phyloP scores from a whole-genome alignment of 164 flowering plant species.

The Aristolochia californica region DNA sequence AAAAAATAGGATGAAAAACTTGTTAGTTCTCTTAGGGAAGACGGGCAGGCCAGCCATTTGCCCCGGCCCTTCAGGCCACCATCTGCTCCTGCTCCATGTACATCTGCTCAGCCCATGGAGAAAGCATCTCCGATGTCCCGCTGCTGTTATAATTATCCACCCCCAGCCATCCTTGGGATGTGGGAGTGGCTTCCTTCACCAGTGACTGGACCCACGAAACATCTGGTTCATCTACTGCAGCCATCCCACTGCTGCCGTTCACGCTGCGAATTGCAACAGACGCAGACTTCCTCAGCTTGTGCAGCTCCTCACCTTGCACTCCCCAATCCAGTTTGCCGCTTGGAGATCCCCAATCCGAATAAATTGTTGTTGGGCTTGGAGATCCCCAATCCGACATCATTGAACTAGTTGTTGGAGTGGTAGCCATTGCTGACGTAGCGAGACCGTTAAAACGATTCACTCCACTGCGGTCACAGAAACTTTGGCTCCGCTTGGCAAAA shows the following conservation, averaged over 20 bases:
- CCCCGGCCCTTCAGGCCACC: constrained; percentile 55
- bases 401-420: constrained; percentile 14
- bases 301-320: constrained; percentile 61
- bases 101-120: constrained; percentile 70
- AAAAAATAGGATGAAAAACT: constrained; percentile 14
- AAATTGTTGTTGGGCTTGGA: no score
- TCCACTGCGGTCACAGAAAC: constrained; percentile 61
- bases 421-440: constrained; percentile 10
- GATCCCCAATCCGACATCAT: constrained; percentile 61
- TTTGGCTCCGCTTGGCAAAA: constrained; percentile 78
- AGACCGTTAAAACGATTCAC: constrained; percentile 19
- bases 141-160: constrained; percentile 17
- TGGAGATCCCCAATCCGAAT: no score
- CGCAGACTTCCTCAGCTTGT: constrained; percentile 71
- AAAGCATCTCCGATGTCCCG: constrained; percentile 22
- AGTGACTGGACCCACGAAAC: constrained; percentile 79
- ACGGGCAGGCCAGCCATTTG: background rate
- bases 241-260: constrained; percentile 5
- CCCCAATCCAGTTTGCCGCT: constrained; percentile 88
- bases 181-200: constrained; percentile 3
- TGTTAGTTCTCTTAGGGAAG: background rate
- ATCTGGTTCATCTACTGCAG: constrained; percentile 49
- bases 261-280: constrained; percentile 58
- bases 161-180: constrained; percentile 13
- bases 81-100: constrained; percentile 89